A percentile compares a stretch with the other conserved stretches of the same genome.
Evolutionary conservation across 495 filamentous ascomycete genomes (phyloP).

Genomic region (Penicillium ucsense): DNA sequence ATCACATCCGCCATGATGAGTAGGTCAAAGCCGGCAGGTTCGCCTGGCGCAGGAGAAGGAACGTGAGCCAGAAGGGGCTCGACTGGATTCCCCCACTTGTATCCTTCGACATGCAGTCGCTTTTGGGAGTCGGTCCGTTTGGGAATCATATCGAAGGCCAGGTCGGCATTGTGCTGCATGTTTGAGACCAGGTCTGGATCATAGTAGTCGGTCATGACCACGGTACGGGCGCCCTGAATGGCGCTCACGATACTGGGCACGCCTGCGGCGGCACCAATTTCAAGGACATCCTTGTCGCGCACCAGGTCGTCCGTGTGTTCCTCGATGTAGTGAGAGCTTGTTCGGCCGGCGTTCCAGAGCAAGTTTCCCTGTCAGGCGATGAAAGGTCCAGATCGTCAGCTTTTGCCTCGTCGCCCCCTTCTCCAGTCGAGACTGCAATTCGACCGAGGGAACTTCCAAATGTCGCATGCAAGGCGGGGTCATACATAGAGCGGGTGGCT

Average conservation of each 20-base stretch:
- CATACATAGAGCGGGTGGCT: slow-evolving; percentile 80
- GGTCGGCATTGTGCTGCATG: slow-evolving; percentile 59
- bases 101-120: slow-evolving; percentile 50
- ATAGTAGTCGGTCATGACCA: slow-evolving; percentile 83
- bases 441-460: not conserved
- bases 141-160: slow-evolving; percentile 25
- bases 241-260: slow-evolving; percentile 72
- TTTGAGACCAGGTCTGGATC: slow-evolving; percentile 71
- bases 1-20: slow-evolving; percentile 81
- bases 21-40: slow-evolving; percentile 53
- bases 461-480: not conserved
- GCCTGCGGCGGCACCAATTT: slow-evolving; percentile 84
- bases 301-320: slow-evolving; percentile 46
- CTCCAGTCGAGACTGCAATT: too few species aligned
- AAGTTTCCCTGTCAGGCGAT: slow-evolving; percentile 54
- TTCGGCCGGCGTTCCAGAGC: slow-evolving; percentile 80
- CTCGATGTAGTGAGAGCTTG: slow-evolving; percentile 70
- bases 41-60: slow-evolving; percentile 10
- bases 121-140: slow-evolving; percentile 5
- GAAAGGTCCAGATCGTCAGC: not conserved
- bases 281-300: slow-evolving; percentile 56
- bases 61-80: slow-evolving; percentile 43
- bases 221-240: slow-evolving; percentile 54
- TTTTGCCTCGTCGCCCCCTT: not conserved
- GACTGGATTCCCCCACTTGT: slow-evolving; percentile 65